Evolutionary conservation across 345 rosid genomes (phyloP).

Genomic region (Gossypium bickii): DNA sequence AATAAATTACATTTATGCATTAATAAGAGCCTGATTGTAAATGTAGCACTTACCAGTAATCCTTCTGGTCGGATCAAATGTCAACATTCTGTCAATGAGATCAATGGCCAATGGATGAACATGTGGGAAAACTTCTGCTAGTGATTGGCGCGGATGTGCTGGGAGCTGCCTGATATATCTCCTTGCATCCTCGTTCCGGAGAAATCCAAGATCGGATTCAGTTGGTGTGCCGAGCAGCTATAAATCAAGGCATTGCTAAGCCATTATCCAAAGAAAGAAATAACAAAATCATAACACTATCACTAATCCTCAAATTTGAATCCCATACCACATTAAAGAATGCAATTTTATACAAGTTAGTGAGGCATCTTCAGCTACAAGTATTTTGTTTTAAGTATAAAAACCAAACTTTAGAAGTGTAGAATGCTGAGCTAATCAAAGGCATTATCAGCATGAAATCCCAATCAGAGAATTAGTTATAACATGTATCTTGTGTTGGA

Average conservation of each 20-base stretch:
- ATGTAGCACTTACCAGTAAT: constrained; percentile 67
- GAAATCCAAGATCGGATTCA: constrained; percentile 86
- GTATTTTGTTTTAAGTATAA: neutral
- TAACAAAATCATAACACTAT: neutral
- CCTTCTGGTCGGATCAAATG: constrained; percentile 87
- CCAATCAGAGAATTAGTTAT: neutral
- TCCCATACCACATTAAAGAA: neutral
- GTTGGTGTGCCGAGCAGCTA: constrained; percentile 94
- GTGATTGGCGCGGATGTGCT: constrained; percentile 60
- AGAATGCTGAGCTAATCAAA: neutral
- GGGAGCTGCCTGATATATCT: constrained; percentile 79
- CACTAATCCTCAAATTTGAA: constrained; percentile 1
- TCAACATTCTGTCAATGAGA: constrained; percentile 79
- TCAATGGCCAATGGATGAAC: constrained; percentile 79
- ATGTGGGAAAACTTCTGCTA: constrained; percentile 62
- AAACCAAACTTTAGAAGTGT: neutral
- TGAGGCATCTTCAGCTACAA: neutral
- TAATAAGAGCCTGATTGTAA: neutral
- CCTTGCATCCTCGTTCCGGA: constrained; percentile 76
- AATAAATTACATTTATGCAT: neutral
- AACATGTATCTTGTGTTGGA: neutral
- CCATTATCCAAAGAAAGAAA: neutral
- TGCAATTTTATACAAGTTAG: neutral
- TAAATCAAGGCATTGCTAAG: constrained; percentile 21
- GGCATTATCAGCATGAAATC: neutral